phyloP scores from a whole-genome alignment of 306 rosid species.

The Amphicarpaea edgeworthii region DNA sequence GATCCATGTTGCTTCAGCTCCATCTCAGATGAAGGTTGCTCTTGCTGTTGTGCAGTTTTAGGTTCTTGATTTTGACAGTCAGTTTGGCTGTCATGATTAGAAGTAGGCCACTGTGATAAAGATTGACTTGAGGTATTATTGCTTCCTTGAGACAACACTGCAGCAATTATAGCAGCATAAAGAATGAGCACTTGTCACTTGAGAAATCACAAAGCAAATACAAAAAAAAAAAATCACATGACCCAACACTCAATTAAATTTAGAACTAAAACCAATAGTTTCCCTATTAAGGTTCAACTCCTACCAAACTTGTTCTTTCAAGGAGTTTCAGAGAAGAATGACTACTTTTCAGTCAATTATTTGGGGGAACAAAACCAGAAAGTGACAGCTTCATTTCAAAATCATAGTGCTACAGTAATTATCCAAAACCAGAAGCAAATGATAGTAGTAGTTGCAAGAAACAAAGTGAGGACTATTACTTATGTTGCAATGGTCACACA shows the following conservation, averaged over 20 bases:
- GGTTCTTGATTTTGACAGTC: slow-evolving; percentile 59
- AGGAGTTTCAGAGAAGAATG: not conserved
- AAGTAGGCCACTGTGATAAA: slow-evolving; percentile 52
- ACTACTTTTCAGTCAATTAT: no score
- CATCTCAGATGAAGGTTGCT: slow-evolving; percentile 62
- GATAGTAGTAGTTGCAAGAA: not conserved
- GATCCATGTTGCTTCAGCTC: slow-evolving; percentile 61
- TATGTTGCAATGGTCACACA: not conserved
- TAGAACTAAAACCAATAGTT: slow-evolving; percentile 1
- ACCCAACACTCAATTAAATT: slow-evolving; percentile 1
- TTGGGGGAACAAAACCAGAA: not conserved
- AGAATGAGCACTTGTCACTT: slow-evolving; percentile 30
- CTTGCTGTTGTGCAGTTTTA: slow-evolving; percentile 55
- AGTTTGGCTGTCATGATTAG: slow-evolving; percentile 47
- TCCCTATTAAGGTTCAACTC: not conserved
- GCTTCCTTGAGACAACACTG: slow-evolving; percentile 61
- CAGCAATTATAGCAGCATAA: slow-evolving; percentile 28
- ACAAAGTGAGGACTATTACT: not conserved
- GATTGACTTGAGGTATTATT: slow-evolving; percentile 59
- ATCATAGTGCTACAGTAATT: not conserved
- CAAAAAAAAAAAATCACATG: slow-evolving; percentile 9
- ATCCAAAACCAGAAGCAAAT: slow-evolving; percentile 2
- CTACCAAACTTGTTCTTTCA: not conserved
- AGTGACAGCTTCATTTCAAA: not conserved
- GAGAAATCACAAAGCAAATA: slow-evolving; percentile 28